Percentiles rank a stretch among this genome's conserved stretches.
Evolutionary conservation across 768 basidiomycete genomes (phyloP).

Genomic region (Lentinula lateritia): DNA sequence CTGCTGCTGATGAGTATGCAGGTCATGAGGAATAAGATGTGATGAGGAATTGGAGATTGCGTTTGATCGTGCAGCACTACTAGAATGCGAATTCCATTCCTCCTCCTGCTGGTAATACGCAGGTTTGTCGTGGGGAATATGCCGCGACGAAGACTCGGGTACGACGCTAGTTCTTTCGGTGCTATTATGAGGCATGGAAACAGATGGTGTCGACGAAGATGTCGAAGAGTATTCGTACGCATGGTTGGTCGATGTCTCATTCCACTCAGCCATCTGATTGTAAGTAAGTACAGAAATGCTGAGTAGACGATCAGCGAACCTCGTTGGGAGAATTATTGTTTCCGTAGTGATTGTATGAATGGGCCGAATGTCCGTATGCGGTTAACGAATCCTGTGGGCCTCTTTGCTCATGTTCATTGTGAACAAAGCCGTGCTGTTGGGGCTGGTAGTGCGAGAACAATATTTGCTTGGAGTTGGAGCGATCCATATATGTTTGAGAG

Average conservation of each 20-base stretch:
- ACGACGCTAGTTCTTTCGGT: constrained; percentile 1
- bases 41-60: not conserved
- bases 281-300: not conserved
- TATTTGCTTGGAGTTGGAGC: constrained; percentile 14
- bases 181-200: not conserved
- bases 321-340: not conserved
- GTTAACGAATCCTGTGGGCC: not conserved
- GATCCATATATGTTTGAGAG: not conserved
- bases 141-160: not conserved
- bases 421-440: constrained; percentile 32
- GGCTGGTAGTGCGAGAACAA: constrained; percentile 47
- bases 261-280: not conserved
- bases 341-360: not conserved
- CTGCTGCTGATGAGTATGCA: not conserved
- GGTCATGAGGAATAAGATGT: not conserved
- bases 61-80: not conserved
- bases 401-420: not conserved
- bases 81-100: not conserved
- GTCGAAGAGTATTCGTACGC: not conserved
- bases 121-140: not conserved
- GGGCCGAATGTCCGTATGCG: not conserved
- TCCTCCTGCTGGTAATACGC: not conserved
- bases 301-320: no score
- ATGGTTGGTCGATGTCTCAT: not conserved
- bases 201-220: not conserved